Base-by-base conservation (phyloP, 306 rosid species). In the Urtica urens region DNA sequence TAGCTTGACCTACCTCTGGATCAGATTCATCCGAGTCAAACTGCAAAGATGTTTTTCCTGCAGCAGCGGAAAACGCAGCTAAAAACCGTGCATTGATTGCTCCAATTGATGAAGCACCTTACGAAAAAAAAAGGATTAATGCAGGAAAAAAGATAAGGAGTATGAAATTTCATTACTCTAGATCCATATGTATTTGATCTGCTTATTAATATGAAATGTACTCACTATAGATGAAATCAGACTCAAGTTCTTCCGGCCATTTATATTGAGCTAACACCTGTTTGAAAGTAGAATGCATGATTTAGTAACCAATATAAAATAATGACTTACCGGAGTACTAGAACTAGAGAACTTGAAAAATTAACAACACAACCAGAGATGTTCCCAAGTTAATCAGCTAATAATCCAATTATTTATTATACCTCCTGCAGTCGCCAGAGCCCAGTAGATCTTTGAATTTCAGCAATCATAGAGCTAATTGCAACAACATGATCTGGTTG, bases 11-110 rank as follows among this genome's bases (percentile, higher is more conserved):
- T 57, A 83, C 88, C 75, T 77, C 88, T 22, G 88, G 88, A 69
- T 83, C 88, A 59, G 88, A 83, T 69, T 83, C 94, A 50, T 79
- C 85, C 27, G 94, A 83, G 45, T 79, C 88, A 53, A 83, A 78
- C 39, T 69, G 78, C 45, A 59, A 51, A 24, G 88, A 74, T 59
- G 63, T 79, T 66, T 79, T 79, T 57, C 94, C 94, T 60, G 75
- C 81, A 65, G 88, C 85, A 31, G 82, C 79, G 19, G 94, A 76
- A 65, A 83, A 83, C 56, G 79, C 71, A 41, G 94, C 85, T 55
- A 79, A 63, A 56, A 83, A 79, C 49, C 63, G 72, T 69, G 77
- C 68, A 62, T 68, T 70, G 69, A 79, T 16, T 49, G 93, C 68
- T 55, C 94, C 88, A 65, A 83, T 77, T 17, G 88, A 83, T 48